A percentile compares a stretch with the other conserved stretches of the same genome.
Conservation (phyloP, 2,329 filamentous ascomycete species). For the Colletotrichum limetticola region DNA sequence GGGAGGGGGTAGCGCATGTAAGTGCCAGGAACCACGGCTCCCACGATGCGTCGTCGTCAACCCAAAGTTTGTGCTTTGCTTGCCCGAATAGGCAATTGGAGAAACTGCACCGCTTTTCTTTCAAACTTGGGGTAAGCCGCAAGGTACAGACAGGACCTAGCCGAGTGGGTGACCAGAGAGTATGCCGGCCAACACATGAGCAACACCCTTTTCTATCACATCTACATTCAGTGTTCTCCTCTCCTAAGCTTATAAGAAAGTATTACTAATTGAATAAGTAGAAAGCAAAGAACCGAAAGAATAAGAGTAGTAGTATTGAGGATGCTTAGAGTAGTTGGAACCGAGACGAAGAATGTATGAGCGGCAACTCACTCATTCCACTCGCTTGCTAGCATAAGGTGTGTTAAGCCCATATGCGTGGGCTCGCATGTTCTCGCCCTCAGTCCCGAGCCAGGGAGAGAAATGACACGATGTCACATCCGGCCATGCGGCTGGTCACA, state of each 20-base stretch:
- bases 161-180: no score
- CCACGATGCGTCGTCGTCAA: constrained; percentile 30
- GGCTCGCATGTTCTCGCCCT: constrained; percentile 1
- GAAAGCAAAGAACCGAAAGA: no score
- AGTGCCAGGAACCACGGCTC: constrained; percentile 16
- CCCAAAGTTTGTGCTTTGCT: constrained; percentile 16
- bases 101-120: neutral
- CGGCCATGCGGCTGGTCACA: constrained; percentile 27
- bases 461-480: constrained; percentile 23
- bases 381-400: neutral
- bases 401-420: neutral
- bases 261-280: no score
- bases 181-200: no score
- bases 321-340: no score
- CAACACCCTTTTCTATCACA: no score
- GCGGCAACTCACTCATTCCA: no score
- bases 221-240: no score
- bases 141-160: neutral
- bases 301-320: no score
- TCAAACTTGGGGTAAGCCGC: constrained; percentile 1
- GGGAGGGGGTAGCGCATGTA: neutral
- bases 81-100: constrained; percentile 22
- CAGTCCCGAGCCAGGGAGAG: constrained; percentile 5
- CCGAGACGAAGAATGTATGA: no score
- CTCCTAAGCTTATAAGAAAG: no score